Percentiles rank a stretch among this genome's conserved stretches.
Evolutionary conservation across 129 eudicot species (phyloP).

Genomic region (Dittrichia graveolens): DNA sequence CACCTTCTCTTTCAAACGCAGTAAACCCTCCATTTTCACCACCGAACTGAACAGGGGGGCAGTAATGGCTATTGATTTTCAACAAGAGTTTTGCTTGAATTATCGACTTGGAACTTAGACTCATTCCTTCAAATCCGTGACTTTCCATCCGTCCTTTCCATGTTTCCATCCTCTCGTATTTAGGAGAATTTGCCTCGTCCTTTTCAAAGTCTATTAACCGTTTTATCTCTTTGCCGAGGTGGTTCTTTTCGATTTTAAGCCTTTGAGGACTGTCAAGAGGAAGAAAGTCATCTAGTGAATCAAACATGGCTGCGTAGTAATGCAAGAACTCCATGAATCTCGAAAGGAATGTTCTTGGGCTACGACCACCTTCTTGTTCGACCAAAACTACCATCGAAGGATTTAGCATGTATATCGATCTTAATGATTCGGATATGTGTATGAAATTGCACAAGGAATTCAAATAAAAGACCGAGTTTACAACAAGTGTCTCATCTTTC

Average conservation of each 20-base stretch:
- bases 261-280: slow-evolving; percentile 59
- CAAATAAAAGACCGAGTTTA: slow-evolving; percentile 51
- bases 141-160: slow-evolving; percentile 72
- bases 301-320: slow-evolving; percentile 76
- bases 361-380: slow-evolving; percentile 66
- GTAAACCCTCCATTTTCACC: slow-evolving; percentile 62
- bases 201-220: slow-evolving; percentile 42
- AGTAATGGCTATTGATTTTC: slow-evolving; percentile 55
- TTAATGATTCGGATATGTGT: slow-evolving; percentile 51
- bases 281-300: slow-evolving; percentile 68
- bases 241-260: slow-evolving; percentile 62
- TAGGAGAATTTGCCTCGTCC: slow-evolving; percentile 35
- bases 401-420: slow-evolving; percentile 32
- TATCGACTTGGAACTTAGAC: slow-evolving; percentile 50
- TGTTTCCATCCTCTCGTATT: slow-evolving; percentile 60
- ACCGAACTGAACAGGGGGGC: slow-evolving; percentile 47
- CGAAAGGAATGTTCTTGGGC: slow-evolving; percentile 49
- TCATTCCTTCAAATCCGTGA: slow-evolving; percentile 51
- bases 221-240: slow-evolving; percentile 69
- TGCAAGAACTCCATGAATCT: slow-evolving; percentile 77
- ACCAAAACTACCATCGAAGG: slow-evolving; percentile 55
- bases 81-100: slow-evolving; percentile 69
- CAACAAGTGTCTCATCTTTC: slow-evolving; percentile 55
- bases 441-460: slow-evolving; percentile 42
- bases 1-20: slow-evolving; percentile 53